Evolutionary conservation across 1,284 basidiomycete species (phyloP), one percentile per base, ranked within the genome.

Genomic region (Testicularia cyperi): DNA sequence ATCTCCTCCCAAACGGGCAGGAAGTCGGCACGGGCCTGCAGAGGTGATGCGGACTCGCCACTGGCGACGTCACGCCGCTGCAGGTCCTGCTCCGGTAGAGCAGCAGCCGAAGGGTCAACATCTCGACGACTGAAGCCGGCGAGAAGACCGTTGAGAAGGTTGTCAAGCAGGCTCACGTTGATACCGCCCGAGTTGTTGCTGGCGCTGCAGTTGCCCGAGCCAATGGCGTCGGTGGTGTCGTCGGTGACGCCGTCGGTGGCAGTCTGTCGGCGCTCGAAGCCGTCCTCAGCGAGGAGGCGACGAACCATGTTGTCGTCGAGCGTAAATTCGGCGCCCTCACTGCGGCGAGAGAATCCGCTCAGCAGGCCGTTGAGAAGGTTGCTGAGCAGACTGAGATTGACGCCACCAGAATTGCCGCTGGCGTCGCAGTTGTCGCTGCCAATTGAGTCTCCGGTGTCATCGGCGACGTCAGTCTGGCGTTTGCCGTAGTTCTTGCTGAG

Each of bases 341-440:
- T 43, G 16, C 53, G 39, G 8, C 49, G 37, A 12, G 32, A 20
- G 9, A 56, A 42, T 6, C 58, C 58, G 38, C 54, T 39, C 22
- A 66, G 44, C 38, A 67, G 40, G n/a, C 61, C 61, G 25, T 63
- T 63, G 37, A 67, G 52, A 19, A 67, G 27, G 44, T 64, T 60
- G 56, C 65, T 65, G 30, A 66, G 49, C 37, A 66, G 27, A 27
- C 48, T 53, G 15, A 67, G 45, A 20, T 67, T 67, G 51, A 67
- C 38, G 5, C 60, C 63, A 25, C 54, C 54, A 22, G 41, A 37
- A 38, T 63, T 58, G 39, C 52, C 48, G 25, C 53, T 52, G 8
- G 56, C 56, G 31, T 43, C 42, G 34, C 54, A 56, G 33, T 61
- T 60, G 35, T 46, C 58, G 35, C 35, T 48, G 23, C 53, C 44